phyloP scores from a whole-genome alignment of 2,329 filamentous ascomycete species.

The Pseudonectria buxi region DNA sequence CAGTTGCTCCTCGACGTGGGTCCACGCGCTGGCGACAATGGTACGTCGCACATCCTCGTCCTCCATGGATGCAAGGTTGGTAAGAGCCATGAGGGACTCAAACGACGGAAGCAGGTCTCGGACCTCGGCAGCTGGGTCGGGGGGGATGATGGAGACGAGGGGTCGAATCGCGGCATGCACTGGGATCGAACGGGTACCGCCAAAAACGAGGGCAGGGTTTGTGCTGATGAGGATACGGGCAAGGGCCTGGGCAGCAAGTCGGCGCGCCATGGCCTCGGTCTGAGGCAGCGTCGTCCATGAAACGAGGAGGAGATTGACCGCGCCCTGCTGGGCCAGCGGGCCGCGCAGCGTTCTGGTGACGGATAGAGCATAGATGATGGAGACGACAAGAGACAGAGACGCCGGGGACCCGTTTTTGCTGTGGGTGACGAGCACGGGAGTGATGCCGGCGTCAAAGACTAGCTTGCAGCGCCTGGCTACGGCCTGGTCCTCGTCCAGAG shows the following conservation, averaged over 20 bases:
- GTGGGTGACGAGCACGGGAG: slow-evolving; percentile 69
- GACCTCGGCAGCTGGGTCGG: slow-evolving; percentile 54
- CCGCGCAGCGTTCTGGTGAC: slow-evolving; percentile 68
- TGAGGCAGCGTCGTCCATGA: slow-evolving; percentile 57
- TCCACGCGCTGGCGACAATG: slow-evolving; percentile 69
- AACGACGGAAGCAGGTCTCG: slow-evolving; percentile 83
- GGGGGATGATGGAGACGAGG: slow-evolving; percentile 65
- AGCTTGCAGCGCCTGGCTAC: slow-evolving; percentile 69
- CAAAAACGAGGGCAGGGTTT: slow-evolving; percentile 79
- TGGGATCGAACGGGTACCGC: slow-evolving; percentile 64
- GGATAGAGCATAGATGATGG: slow-evolving; percentile 72
- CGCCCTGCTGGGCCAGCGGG: slow-evolving; percentile 86
- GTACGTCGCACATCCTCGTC: slow-evolving; percentile 55
- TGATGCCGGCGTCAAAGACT: slow-evolving; percentile 71
- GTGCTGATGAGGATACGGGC: slow-evolving; percentile 82
- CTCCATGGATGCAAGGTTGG: slow-evolving; percentile 82
- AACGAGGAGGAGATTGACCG: slow-evolving; percentile 73
- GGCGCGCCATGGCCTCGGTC: slow-evolving; percentile 38
- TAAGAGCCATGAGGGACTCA: slow-evolving; percentile 84
- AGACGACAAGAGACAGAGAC: slow-evolving; percentile 64
- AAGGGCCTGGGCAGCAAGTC: slow-evolving; percentile 69
- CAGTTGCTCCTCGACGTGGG: slow-evolving; percentile 74
- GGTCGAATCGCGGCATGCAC: slow-evolving; percentile 77
- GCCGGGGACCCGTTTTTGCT: slow-evolving; percentile 65
- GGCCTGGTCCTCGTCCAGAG: slow-evolving; percentile 67